Base-by-base conservation (phyloP, 805 yeast species). In the Metschnikowia lunata region DNA sequence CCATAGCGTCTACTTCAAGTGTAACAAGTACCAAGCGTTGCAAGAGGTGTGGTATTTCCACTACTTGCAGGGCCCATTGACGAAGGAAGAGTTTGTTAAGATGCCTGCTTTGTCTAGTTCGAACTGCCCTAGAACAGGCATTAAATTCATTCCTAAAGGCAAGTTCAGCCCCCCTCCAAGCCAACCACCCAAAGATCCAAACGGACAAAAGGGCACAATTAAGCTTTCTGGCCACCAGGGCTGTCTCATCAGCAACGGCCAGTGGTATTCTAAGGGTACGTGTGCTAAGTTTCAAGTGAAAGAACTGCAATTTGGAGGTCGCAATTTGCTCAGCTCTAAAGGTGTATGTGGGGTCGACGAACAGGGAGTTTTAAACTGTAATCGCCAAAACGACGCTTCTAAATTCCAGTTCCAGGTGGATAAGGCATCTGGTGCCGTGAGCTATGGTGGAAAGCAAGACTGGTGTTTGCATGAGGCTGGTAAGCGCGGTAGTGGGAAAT, bases 211-310 rank as follows among this genome's bases (percentile, higher is more conserved):
- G 8, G 69, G 71, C 9, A 71, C 62, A 54, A 57, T 86, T 37
- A 73, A 67, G 42, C 64, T 80, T 11, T 59, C 72, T 14, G 76
- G 67, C 34, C 76, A 82, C 46, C 50, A 63, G 5, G 96, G 96
- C 8, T 88, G 96, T 64, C 67, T 91, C 46, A 91, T 90, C 57
- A 79, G 85, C 48, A 85, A 79, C 57, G 99, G 99, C 4, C 76
- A 80, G 52, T 90, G 95, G 93, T 87, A 83, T 65, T 60, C 75
- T 5, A 71, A 74, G 13, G 97, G 97, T 1, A 79, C 93, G 0
- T 91, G 97, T 63, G 98, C 97, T 5, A 80, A 84, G 6, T 90
- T 74, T 65, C 72, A 72, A 26, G 55, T 85, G 26, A 41, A 47
- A 12, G 74, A 80, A 42, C 78, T 84, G 29, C 75, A 76, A 30